phyloP scores from a whole-genome alignment of 306 rosid species.

The Cajanus cajan region DNA sequence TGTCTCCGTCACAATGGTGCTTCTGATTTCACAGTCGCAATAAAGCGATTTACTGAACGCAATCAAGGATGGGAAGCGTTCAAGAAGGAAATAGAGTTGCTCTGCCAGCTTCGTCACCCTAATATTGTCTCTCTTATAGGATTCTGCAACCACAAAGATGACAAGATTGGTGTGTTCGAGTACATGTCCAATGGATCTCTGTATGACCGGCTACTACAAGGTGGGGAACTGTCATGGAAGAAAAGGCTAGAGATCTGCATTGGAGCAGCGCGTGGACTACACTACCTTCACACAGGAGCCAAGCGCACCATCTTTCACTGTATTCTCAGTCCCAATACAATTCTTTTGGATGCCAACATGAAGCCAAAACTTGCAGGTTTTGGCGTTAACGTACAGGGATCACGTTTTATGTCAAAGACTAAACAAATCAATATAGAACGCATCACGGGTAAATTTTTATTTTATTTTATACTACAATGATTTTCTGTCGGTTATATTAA shows the following conservation, averaged over 20 bases:
- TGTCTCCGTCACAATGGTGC: neutral
- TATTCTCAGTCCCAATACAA: neutral
- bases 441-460: neutral
- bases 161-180: constrained; percentile 28
- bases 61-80: neutral
- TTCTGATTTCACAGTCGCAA: neutral
- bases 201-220: neutral
- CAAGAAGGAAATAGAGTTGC: constrained; percentile 15
- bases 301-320: constrained; percentile 17
- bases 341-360: neutral
- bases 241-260: constrained; percentile 17
- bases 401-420: neutral
- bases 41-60: neutral
- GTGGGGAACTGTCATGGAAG: constrained; percentile 9
- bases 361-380: constrained; percentile 1
- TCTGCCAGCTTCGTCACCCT: constrained; percentile 30
- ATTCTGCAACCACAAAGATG: neutral
- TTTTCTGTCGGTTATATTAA: neutral
- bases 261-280: constrained; percentile 24
- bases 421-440: neutral
- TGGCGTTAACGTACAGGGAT: neutral
- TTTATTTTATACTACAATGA: neutral
- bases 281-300: constrained; percentile 32
- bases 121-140: constrained; percentile 26
- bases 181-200: constrained; percentile 17